Percentiles rank a stretch among this genome's conserved stretches.
phyloP scores from a whole-genome alignment of 1,284 basidiomycete species.

The Omphalotus olearius region DNA sequence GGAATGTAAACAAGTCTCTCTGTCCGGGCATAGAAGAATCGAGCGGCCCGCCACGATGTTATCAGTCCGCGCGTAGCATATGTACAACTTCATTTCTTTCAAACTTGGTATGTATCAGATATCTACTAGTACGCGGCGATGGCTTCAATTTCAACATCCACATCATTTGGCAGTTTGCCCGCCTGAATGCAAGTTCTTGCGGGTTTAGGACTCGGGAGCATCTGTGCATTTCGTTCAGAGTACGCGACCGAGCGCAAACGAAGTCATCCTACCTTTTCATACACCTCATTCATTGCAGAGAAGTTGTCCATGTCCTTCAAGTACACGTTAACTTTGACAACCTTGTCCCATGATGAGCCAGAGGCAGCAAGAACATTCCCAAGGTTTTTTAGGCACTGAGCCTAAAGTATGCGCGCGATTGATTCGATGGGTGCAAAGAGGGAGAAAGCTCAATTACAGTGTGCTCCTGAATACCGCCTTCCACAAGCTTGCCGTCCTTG shows the following conservation, averaged over 20 bases:
- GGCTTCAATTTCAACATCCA: slow-evolving; percentile 77
- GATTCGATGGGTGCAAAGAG: neutral
- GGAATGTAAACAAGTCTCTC: neutral
- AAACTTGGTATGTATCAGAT: neutral
- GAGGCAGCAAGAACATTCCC: slow-evolving; percentile 46
- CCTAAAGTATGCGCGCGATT: slow-evolving; percentile 26
- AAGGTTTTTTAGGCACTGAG: slow-evolving; percentile 52
- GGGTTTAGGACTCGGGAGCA: slow-evolving; percentile 63
- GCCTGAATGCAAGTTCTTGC: slow-evolving; percentile 80
- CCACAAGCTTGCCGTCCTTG: slow-evolving; percentile 40
- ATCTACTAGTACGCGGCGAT: slow-evolving; percentile 40
- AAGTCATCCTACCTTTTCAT: slow-evolving; percentile 37
- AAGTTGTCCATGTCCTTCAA: slow-evolving; percentile 57
- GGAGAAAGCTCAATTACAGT: slow-evolving; percentile 34
- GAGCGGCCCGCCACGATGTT: slow-evolving; percentile 1
- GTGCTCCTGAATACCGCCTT: slow-evolving; percentile 53
- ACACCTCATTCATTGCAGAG: slow-evolving; percentile 51
- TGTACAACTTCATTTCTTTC: neutral
- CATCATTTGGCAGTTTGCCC: slow-evolving; percentile 70
- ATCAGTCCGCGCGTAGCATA: neutral
- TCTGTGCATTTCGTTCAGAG: slow-evolving; percentile 21
- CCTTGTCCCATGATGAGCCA: slow-evolving; percentile 55
- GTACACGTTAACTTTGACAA: slow-evolving; percentile 56
- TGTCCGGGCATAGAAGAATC: neutral
- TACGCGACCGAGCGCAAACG: neutral